Percentiles rank a stretch among this genome's conserved stretches.
These are phyloP conservation scores for Lactarius hengduanensis DNA, from an alignment of 768 basidiomycete genomes.

Conservation along the genomic window DNA sequence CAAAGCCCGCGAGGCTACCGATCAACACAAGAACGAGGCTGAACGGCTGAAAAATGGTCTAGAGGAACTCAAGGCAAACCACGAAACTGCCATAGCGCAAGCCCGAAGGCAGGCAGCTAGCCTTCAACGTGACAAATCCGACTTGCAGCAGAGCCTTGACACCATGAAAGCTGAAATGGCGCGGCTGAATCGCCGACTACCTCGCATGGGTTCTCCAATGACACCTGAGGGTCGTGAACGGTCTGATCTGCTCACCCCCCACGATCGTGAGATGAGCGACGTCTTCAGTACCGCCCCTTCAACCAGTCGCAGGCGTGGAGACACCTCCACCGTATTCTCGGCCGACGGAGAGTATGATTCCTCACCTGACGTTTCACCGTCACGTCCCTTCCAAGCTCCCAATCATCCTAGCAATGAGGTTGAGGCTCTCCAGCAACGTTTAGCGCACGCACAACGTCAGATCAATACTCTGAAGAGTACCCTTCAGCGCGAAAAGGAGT, in stretches of 20 bases:
- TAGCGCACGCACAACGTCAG: slow-evolving; percentile 85
- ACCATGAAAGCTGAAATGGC: slow-evolving; percentile 68
- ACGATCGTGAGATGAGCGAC: slow-evolving; percentile 57
- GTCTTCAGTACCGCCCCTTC: slow-evolving; percentile 61
- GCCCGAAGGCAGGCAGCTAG: slow-evolving; percentile 86
- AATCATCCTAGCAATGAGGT: slow-evolving; percentile 80
- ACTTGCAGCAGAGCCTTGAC: slow-evolving; percentile 81
- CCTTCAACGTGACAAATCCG: slow-evolving; percentile 88
- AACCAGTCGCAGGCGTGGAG: slow-evolving; percentile 56
- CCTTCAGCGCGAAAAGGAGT: slow-evolving; percentile 79
- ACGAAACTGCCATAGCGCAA: slow-evolving; percentile 93
- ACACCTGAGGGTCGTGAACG: slow-evolving; percentile 55
- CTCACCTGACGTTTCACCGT: slow-evolving; percentile 60
- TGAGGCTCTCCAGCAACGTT: slow-evolving; percentile 73
- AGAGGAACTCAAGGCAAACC: slow-evolving; percentile 81
- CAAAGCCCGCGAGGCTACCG: slow-evolving; percentile 67
- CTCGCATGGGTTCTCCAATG: slow-evolving; percentile 68
- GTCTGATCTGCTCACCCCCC: slow-evolving; percentile 50
- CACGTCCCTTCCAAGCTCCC: slow-evolving; percentile 61
- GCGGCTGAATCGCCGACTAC: slow-evolving; percentile 59
- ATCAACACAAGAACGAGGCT: slow-evolving; percentile 83
- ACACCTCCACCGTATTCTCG: slow-evolving; percentile 50
- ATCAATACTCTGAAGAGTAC: slow-evolving; percentile 79
- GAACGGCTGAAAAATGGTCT: slow-evolving; percentile 64
- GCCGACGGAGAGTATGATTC: slow-evolving; percentile 48